Conservation (phyloP, 306 rosid species). For the Prunus davidiana region DNA sequence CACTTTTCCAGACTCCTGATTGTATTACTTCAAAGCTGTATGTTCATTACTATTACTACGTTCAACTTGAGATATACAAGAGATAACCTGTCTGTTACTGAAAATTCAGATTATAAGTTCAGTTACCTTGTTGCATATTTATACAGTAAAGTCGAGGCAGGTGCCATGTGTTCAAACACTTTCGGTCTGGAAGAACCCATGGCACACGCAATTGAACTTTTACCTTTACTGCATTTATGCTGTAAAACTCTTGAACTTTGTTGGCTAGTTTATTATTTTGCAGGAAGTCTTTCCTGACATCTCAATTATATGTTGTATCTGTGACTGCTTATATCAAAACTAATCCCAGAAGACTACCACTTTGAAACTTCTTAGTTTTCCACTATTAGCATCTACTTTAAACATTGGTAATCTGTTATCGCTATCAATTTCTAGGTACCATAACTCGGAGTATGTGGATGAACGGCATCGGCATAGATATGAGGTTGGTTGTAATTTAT, state of each 20-base stretch:
- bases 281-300: neutral
- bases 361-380: neutral
- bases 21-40: conserved; percentile 89
- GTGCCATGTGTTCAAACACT: conserved; percentile 2
- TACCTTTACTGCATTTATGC: neutral
- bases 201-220: neutral
- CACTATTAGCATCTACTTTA: conserved; percentile 9
- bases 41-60: conserved; percentile 34
- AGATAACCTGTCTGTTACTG: neutral
- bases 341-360: neutral
- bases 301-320: neutral
- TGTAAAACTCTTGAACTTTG: neutral
- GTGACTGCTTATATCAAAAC: neutral
- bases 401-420: conserved; percentile 18
- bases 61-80: neutral
- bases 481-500: conserved; percentile 55
- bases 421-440: conserved; percentile 54
- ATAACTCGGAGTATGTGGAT: conserved; percentile 74
- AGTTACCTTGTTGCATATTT: neutral
- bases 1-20: conserved; percentile 69
- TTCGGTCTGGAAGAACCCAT: neutral
- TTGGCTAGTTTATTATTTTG: neutral
- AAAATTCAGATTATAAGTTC: neutral
- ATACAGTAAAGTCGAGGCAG: neutral
- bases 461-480: conserved; percentile 98